Conservation (phyloP, 2,329 filamentous ascomycete species). For the Aureobasidium vineae region DNA sequence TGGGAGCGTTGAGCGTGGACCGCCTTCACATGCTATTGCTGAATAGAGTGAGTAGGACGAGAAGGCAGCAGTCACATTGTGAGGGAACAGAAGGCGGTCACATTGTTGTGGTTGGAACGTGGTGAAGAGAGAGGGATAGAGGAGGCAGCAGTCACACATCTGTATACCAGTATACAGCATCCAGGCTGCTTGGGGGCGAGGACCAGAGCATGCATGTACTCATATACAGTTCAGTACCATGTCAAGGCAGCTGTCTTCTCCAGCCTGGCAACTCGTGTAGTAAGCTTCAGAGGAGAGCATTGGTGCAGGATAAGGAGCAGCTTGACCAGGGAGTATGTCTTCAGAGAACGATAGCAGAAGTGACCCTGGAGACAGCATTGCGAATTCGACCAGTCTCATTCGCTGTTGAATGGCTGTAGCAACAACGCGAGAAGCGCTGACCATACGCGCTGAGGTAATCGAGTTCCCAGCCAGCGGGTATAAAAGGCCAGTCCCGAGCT, state of each 20-base stretch:
- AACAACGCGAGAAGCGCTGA: background rate
- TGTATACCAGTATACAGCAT: background rate
- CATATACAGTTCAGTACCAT: background rate
- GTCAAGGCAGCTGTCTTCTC: background rate
- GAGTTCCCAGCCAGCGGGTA: background rate
- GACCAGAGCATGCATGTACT: background rate
- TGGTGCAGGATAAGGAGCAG: background rate
- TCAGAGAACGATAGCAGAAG: background rate
- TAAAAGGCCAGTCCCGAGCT: background rate
- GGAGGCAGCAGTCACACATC: background rate
- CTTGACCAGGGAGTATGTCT: background rate
- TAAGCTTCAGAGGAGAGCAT: background rate
- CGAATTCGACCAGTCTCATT: background rate
- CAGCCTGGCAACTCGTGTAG: background rate
- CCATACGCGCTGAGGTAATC: background rate
- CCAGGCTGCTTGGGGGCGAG: too few relatives aligned
- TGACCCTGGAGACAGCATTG: background rate
- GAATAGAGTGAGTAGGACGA: background rate
- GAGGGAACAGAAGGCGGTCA: background rate
- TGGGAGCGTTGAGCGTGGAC: background rate
- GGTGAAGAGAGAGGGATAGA: too few relatives aligned
- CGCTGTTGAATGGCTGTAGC: background rate
- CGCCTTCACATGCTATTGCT: background rate
- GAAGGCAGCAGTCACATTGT: background rate
- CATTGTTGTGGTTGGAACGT: background rate